These are phyloP conservation scores for Candida glucosophila DNA, from an alignment of 1,139 yeast genomes.

Conservation along the genomic window DNA sequence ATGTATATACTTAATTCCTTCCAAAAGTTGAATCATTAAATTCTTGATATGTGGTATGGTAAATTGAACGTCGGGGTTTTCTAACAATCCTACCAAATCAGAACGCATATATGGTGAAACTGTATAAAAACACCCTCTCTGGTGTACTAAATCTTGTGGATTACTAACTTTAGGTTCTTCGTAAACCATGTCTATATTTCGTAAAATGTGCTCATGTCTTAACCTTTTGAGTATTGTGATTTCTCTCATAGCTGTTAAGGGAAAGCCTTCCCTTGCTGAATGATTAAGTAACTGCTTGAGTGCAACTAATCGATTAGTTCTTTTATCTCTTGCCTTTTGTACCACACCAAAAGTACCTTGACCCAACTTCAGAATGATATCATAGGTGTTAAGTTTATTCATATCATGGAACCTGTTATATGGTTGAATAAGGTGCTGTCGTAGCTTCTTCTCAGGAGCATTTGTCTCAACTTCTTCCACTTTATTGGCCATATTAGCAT, in stretches of 20 bases:
- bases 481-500: slow-evolving; percentile 2
- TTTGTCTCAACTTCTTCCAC: not conserved
- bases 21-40: slow-evolving; percentile 67
- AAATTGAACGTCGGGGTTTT: slow-evolving; percentile 65
- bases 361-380: slow-evolving; percentile 32
- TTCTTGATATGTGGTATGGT: slow-evolving; percentile 70
- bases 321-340: slow-evolving; percentile 29
- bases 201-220: slow-evolving; percentile 63
- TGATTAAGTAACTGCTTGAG: slow-evolving; percentile 77
- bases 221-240: slow-evolving; percentile 73
- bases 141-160: slow-evolving; percentile 25
- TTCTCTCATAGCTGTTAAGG: slow-evolving; percentile 92
- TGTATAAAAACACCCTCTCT: slow-evolving; percentile 62
- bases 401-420: slow-evolving; percentile 13
- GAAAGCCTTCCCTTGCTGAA: slow-evolving; percentile 85
- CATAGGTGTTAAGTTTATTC: slow-evolving; percentile 24
- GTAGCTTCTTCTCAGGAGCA: not conserved
- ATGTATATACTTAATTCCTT: slow-evolving; percentile 80
- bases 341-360: slow-evolving; percentile 45
- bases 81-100: slow-evolving; percentile 87
- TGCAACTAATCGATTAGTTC: slow-evolving; percentile 30
- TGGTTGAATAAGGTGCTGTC: slow-evolving; percentile 5
- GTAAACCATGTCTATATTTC: slow-evolving; percentile 74
- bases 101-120: slow-evolving; percentile 92
- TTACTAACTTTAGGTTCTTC: slow-evolving; percentile 41